Percentiles rank a stretch among this genome's conserved stretches.
Conservation (phyloP, 352 stramenopile genomes). For the Pythium aristosporum region DNA sequence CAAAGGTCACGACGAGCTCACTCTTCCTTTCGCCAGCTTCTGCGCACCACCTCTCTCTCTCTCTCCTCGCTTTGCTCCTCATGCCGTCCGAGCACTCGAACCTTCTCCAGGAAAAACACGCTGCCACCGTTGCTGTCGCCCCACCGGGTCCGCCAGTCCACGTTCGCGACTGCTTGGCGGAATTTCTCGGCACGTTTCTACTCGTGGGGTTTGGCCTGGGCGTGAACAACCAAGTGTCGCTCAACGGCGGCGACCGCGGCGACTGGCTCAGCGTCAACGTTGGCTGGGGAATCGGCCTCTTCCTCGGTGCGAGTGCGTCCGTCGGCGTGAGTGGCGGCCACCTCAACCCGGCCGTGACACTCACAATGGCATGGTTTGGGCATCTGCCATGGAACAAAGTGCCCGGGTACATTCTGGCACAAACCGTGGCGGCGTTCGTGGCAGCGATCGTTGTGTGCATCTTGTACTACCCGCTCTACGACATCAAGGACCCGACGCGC, state of each 20-base stretch:
- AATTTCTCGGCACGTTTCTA: conserved; percentile 61
- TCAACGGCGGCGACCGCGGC: conserved; percentile 43
- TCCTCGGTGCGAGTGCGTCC: conserved; percentile 58
- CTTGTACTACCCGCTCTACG: conserved; percentile 55
- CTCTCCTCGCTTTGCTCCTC: neutral
- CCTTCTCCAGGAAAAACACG: neutral
- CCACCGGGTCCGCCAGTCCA: neutral
- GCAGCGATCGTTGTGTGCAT: conserved; percentile 47
- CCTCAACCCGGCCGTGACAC: conserved; percentile 66
- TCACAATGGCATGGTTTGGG: conserved; percentile 46
- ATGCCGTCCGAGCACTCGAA: neutral
- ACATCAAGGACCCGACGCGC: conserved; percentile 45
- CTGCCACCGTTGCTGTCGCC: neutral
- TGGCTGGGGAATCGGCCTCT: conserved; percentile 67
- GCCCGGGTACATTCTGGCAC: conserved; percentile 51
- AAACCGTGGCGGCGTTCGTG: conserved; percentile 51
- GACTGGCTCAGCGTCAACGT: conserved; percentile 69
- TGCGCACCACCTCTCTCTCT: neutral
- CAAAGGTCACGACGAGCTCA: neutral
- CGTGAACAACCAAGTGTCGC: conserved; percentile 53
- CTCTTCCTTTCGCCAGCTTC: neutral
- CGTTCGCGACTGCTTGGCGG: conserved; percentile 53
- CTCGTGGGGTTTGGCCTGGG: conserved; percentile 66
- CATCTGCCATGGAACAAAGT: conserved; percentile 58
- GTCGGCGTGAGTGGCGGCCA: conserved; percentile 55